Evolutionary conservation across 768 basidiomycete genomes (phyloP), one percentile per base, ranked within the genome.

Genomic region (Podaxis pistillaris): DNA sequence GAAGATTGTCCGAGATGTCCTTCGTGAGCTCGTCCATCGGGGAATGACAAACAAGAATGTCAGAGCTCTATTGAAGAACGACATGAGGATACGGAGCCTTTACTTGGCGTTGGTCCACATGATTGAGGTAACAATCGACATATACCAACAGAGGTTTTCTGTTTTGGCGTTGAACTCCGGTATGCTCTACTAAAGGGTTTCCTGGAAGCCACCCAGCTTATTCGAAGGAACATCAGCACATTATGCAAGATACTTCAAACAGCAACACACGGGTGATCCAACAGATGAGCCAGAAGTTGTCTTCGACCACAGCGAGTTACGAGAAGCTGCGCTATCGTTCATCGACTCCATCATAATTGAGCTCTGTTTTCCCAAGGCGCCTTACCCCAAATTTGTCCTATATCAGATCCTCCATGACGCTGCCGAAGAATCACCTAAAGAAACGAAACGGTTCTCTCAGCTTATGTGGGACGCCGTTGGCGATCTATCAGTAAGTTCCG

Each of bases 301-400:
- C 11, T 93, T 94, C 70, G 87, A 63, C 40, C 54, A 67, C 38
- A 75, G 65, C 6, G 81, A 81, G 56, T 73, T 91, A 64, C 84
- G 85, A 66, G 79, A 79, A 33, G 87, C 87, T 22, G 85, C 89
- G 67, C 81, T 82, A 67, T 94, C 93, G 3, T 93, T 92, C 75
- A 73, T 93, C 54, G 92, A 93, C 72, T 91, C 90, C 0, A 89
- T 93, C 62, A 83, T 94, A 64, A 83, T 94, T 63, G 93, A 94
- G 70, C 74, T 94, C 5, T 90, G 88, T 68, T 87, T 94, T 65
- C 92, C 93, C 4, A 76, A 79, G 52, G 86, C 86, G 2, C 77
- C 79, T 0, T 90, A 90, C 72, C 88, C 90, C 4, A 85, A 83
- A 69, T 79, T 81, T 56, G 77, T 93, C 47, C 71, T 94, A 26